These are phyloP conservation scores for Moricandia moricandioides DNA, from an alignment of 345 rosid species.

Conservation along the genomic window DNA sequence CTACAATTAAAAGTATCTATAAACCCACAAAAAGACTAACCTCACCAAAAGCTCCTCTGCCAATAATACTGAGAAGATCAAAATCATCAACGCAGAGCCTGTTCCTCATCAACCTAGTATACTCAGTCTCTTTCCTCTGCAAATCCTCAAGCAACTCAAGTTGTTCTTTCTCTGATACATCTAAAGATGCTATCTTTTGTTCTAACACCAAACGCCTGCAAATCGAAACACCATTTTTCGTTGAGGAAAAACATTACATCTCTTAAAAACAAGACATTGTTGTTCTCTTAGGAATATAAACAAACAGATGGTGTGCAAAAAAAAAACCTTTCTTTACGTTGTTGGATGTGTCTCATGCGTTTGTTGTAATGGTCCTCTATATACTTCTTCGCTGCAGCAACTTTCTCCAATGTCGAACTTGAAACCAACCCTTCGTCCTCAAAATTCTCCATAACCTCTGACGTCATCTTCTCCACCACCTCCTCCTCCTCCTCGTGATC, in stretches of 20 bases:
- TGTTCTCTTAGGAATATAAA: slow-evolving; percentile 1
- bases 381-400: slow-evolving; percentile 86
- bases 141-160: slow-evolving; percentile 66
- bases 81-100: slow-evolving; percentile 85
- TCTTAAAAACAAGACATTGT: slow-evolving; percentile 17
- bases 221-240: neutral
- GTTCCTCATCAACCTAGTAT: slow-evolving; percentile 79
- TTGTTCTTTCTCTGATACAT: slow-evolving; percentile 73
- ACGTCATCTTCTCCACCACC: slow-evolving; percentile 6
- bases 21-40: slow-evolving; percentile 42
- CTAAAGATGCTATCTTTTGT: slow-evolving; percentile 67
- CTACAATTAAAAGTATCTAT: neutral
- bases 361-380: slow-evolving; percentile 88
- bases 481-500: slow-evolving; percentile 26
- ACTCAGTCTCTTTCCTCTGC: slow-evolving; percentile 82
- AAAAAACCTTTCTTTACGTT: slow-evolving; percentile 64
- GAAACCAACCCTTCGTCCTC: slow-evolving; percentile 54
- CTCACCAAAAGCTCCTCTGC: slow-evolving; percentile 98
- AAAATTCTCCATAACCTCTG: slow-evolving; percentile 35
- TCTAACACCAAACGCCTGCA: slow-evolving; percentile 66
- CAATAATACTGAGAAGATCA: slow-evolving; percentile 71
- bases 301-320: slow-evolving; percentile 12
- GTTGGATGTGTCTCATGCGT: slow-evolving; percentile 78
- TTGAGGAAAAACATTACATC: neutral
- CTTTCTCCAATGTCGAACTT: slow-evolving; percentile 73